Evolutionary conservation across 2,329 filamentous ascomycete genomes (phyloP), one percentile per base, ranked within the genome.

Genomic region (Fusarium sp.): DNA sequence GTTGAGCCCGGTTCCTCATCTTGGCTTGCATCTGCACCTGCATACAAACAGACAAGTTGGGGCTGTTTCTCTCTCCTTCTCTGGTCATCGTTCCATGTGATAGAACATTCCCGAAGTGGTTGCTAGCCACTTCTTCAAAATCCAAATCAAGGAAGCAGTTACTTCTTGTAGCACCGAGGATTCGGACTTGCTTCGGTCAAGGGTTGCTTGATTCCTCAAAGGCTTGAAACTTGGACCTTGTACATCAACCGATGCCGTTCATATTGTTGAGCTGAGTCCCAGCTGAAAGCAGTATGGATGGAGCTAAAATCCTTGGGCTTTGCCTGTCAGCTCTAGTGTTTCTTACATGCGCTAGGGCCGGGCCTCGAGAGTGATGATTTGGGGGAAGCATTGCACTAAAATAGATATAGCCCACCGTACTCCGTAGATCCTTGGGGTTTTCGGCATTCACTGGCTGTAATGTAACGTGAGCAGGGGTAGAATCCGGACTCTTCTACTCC

Each of bases 321-420:
- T 8, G 42, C 26, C 39, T 20, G 62, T 66, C 43, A 66, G 55
- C 63, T 52, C 63, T 66, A 66, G 54, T 43, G 31, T 31, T 35
- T 38, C 26, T 16, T 48, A 29, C 55, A 33, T 55, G 43, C 62
- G 31, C 63, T 66, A 61, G 62, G 63, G 23, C 42, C 42, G 55
- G 63, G 62, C 52, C 62, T 59, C 60, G 21, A 38, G 33, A 49
- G 24, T 26, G 12, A 26, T 63, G 28, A 46, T 63, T 38, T 62
- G 39, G 33, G 33, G 53, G 33, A 26, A n/a, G 16, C 31, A 12
- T 26, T 33, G 44, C 44, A 53, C 35, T 41, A 41, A 57, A 57
- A 53, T 52, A 57, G 50, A 23, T 31, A 10, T 31, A 28, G 33
- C 9, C 6, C 26, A 26, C 9, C n/a, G n/a, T n/a, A n/a, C n/a